Evolutionary conservation across 2,329 filamentous ascomycete species (phyloP).

Genomic region (Colletotrichum sublineola): DNA sequence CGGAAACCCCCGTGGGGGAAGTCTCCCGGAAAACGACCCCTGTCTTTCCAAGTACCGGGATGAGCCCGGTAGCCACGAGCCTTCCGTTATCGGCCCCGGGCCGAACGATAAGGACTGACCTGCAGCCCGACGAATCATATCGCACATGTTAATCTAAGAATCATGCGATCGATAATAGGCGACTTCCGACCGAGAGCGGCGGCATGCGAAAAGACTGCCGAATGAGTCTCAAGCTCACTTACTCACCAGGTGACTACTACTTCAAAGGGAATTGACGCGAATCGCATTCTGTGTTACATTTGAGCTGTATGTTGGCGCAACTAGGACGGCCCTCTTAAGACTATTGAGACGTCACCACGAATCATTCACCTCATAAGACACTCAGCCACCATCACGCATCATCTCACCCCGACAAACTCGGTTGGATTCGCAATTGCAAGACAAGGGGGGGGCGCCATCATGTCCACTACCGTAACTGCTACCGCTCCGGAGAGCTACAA

Average conservation of each 20-base stretch:
- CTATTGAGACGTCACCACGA: neutral
- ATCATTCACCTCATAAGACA: neutral
- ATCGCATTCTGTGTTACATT: neutral
- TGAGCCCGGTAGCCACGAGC: constrained; percentile 28
- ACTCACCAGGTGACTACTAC: neutral
- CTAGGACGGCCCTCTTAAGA: neutral
- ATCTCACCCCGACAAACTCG: neutral
- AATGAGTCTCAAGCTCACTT: neutral
- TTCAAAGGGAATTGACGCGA: neutral
- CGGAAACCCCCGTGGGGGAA: constrained; percentile 4
- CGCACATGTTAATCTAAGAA: constrained; percentile 31
- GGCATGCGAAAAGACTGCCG: neutral
- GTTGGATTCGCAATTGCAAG: no score
- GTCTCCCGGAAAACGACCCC: neutral
- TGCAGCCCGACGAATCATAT: constrained; percentile 20
- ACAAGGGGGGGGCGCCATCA: neutral
- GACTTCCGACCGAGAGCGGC: constrained; percentile 25
- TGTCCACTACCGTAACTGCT: constrained; percentile 37
- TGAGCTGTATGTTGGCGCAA: neutral
- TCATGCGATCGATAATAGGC: constrained; percentile 23
- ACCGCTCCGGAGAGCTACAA: constrained; percentile 50
- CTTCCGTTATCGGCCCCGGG: constrained; percentile 28
- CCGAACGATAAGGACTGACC: constrained; percentile 27
- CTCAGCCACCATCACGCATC: no score
- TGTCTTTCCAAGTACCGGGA: constrained; percentile 22